Evolutionary conservation across 129 eudicot species (phyloP).

Genomic region (Escallonia herrerae): DNA sequence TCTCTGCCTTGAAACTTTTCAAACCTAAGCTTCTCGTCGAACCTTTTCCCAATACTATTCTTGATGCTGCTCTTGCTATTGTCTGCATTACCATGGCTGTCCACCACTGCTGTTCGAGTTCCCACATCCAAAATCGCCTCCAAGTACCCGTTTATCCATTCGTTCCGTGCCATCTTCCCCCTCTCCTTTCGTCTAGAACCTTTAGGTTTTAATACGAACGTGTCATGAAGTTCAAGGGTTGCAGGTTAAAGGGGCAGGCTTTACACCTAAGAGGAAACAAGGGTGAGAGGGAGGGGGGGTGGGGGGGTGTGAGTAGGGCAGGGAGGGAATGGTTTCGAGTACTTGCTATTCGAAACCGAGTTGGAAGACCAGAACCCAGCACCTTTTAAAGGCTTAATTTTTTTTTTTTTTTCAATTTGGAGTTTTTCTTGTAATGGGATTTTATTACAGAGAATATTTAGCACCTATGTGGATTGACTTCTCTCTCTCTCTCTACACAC

Average conservation of each 20-base stretch:
- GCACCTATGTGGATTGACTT: too few species aligned
- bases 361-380: slow-evolving; percentile 4
- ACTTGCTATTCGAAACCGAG: neutral
- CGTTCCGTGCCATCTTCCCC: slow-evolving; percentile 45
- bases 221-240: neutral
- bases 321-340: neutral
- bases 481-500: too few species aligned
- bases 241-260: too few species aligned
- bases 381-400: slow-evolving; percentile 17
- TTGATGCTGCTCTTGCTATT: neutral
- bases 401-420: neutral
- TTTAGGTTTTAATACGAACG: neutral
- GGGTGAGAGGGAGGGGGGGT: too few species aligned
- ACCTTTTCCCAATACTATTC: slow-evolving; percentile 18
- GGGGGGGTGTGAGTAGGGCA: too few species aligned
- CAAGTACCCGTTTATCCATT: slow-evolving; percentile 69
- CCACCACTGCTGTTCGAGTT: neutral
- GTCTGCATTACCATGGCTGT: slow-evolving; percentile 2
- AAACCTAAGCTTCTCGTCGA: slow-evolving; percentile 42
- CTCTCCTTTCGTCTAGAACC: neutral
- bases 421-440: too few species aligned
- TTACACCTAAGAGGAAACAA: neutral
- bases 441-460: too few species aligned
- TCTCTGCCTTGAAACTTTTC: slow-evolving; percentile 38
- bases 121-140: slow-evolving; percentile 67